A percentile compares a stretch with the other conserved stretches of the same genome.
Evolutionary conservation across 441 rosid species (phyloP).

Genomic region (Populus tomentosa): DNA sequence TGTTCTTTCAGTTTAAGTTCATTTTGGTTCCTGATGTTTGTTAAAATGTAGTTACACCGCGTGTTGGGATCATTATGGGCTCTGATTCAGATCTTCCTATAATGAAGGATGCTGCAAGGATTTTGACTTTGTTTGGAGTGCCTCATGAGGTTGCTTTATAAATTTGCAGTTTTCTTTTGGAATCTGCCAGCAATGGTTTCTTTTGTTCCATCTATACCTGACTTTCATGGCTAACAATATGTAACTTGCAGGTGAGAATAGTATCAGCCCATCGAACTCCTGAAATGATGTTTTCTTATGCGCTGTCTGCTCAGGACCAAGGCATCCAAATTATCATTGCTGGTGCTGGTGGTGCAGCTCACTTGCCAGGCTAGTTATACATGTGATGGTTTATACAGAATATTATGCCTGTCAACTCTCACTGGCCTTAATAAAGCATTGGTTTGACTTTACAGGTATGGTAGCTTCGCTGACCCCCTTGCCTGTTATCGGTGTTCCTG

Average conservation of each 20-base stretch:
- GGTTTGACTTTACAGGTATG: slow-evolving; percentile 54
- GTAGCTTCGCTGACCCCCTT: slow-evolving; percentile 91
- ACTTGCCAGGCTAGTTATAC: slow-evolving; percentile 68
- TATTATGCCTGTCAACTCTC: background rate
- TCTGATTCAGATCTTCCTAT: slow-evolving; percentile 97
- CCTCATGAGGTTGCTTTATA: slow-evolving; percentile 55
- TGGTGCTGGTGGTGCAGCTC: slow-evolving; percentile 99
- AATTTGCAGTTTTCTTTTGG: background rate
- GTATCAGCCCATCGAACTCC: slow-evolving; percentile 96
- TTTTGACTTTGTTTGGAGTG: slow-evolving; percentile 62
- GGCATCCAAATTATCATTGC: slow-evolving; percentile 87
- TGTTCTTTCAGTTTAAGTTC: background rate
- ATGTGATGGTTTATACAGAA: background rate
- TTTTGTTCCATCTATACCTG: background rate
- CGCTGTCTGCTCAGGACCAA: slow-evolving; percentile 56
- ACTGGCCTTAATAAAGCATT: background rate
- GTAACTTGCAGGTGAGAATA: slow-evolving; percentile 54
- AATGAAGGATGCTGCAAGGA: slow-evolving; percentile 89
- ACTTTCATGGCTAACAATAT: background rate
- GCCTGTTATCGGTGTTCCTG: slow-evolving; percentile 95
- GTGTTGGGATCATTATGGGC: slow-evolving; percentile 94
- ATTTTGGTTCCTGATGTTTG: slow-evolving; percentile 9
- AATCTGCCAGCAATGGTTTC: background rate
- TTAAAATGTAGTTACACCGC: slow-evolving; percentile 52
- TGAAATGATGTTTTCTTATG: slow-evolving; percentile 82